Evolutionary conservation across 192 early-diverging fungal species (phyloP).

Genomic region (Geranomyces variabilis): DNA sequence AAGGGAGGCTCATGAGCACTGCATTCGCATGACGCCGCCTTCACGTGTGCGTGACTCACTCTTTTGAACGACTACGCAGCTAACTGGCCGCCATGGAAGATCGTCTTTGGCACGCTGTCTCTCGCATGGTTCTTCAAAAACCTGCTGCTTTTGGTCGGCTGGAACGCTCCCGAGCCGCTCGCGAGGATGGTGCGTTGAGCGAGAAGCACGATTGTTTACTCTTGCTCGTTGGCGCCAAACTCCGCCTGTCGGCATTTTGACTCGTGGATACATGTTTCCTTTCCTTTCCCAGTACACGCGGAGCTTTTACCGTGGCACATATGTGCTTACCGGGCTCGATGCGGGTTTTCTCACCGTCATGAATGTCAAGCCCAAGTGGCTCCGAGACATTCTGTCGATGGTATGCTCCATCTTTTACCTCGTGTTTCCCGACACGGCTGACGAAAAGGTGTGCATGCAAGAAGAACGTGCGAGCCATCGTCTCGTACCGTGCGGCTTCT

Average conservation of each 20-base stretch:
- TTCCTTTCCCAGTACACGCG: conserved; percentile 71
- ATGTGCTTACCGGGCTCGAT: conserved; percentile 88
- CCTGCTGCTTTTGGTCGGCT: conserved; percentile 70
- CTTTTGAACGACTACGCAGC: neutral
- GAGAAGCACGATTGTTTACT: neutral
- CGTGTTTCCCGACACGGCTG: conserved; percentile 78
- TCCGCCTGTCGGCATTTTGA: neutral
- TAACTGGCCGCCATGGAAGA: conserved; percentile 71
- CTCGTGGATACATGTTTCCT: conserved; percentile 39
- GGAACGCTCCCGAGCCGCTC: conserved; percentile 81
- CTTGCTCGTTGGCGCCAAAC: neutral
- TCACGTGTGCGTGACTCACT: no score
- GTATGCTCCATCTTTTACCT: conserved; percentile 84
- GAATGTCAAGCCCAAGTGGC: conserved; percentile 69
- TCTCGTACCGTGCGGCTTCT: neutral
- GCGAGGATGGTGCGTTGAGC: conserved; percentile 63
- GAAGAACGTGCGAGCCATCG: neutral
- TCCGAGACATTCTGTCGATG: conserved; percentile 76
- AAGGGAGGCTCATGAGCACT: conserved; percentile 6
- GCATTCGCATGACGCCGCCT: conserved; percentile 20
- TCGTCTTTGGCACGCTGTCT: conserved; percentile 66
- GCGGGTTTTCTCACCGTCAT: conserved; percentile 93
- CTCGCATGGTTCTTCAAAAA: conserved; percentile 69
- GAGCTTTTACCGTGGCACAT: conserved; percentile 88
- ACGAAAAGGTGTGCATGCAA: conserved; percentile 72